Evolutionary conservation across 495 filamentous ascomycete species (phyloP), one percentile per base, ranked within the genome.

Genomic region (Daldinia vernicosa): DNA sequence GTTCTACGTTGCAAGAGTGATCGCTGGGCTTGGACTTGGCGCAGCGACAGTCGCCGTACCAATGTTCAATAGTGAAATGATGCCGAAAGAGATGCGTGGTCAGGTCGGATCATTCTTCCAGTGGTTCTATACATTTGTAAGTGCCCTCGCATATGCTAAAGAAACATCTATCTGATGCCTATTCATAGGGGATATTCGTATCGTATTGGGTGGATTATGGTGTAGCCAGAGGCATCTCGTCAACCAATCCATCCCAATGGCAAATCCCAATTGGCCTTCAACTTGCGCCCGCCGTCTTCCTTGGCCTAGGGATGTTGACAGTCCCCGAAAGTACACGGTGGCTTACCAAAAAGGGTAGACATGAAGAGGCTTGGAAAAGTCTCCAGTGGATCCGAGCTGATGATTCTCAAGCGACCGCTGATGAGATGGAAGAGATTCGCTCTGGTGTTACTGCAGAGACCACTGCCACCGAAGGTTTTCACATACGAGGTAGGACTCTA

Each of bases 21-120:
- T 89, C n/a, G 79, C 82, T 1, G 87, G 87, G 26, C 66, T 89
- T 12, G 88, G 87, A 6, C 80, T 89, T 22, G 88, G 87, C 12
- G 81, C 76, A 22, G 82, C 83, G 3, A 86, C 84, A 0, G 83
- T 85, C 0, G 82, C 86, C 14, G 83, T 88, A 0, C 87, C 88
- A 8, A 85, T 86, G 73, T 87, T 82, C 65, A 83, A 78, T 35
- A 80, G 83, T 7, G 87, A 89, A 69, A 88, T 76, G 74, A 82
- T 84, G 17, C 85, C 85, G 1, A 85, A 85, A 69, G 79, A 83
- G 28, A 82, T 88, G 43, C 79, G 86, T 35, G 86, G 85, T n/a
- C 80, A 82, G 55, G 75, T 86, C 14, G 85, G 76, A 52, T 84
- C 68, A 50, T 81, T 73, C 74, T 80, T 75, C 26, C 79, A 70